A percentile compares a stretch with the other conserved stretches of the same genome.
These are phyloP conservation scores for Amanita pseudoporphyria DNA, from an alignment of 768 basidiomycete genomes.

Conservation along the genomic window DNA sequence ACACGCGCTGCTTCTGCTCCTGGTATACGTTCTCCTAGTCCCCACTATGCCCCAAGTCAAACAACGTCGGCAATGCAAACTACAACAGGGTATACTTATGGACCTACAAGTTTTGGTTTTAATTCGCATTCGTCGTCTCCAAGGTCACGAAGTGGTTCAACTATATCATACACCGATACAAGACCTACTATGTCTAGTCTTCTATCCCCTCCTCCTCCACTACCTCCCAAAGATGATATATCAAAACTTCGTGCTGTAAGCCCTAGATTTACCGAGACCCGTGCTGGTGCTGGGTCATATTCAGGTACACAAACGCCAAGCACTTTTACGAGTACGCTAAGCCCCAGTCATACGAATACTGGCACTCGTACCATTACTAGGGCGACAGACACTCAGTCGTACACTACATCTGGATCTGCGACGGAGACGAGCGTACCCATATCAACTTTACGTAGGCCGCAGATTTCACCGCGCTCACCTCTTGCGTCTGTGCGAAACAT, in stretches of 20 bases:
- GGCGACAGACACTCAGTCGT: slow-evolving; percentile 25
- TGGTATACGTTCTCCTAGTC: slow-evolving; percentile 28
- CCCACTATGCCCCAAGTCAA: slow-evolving; percentile 18
- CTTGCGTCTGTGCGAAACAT: slow-evolving; percentile 70
- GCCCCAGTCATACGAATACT: slow-evolving; percentile 21
- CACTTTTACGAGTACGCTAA: slow-evolving; percentile 30
- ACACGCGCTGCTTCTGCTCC: slow-evolving; percentile 46
- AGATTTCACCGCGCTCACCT: slow-evolving; percentile 61
- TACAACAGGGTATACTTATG: slow-evolving; percentile 22
- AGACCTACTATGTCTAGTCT: slow-evolving; percentile 14
- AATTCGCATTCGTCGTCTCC: slow-evolving; percentile 38
- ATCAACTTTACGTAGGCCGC: slow-evolving; percentile 50
- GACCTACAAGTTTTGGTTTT: slow-evolving; percentile 25
- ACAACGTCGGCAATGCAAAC: slow-evolving; percentile 17
- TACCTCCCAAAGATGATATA: slow-evolving; percentile 5
- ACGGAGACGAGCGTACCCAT: slow-evolving; percentile 38
- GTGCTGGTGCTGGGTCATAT: slow-evolving; percentile 18
- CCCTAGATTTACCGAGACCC: slow-evolving; percentile 11
- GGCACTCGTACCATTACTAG: slow-evolving; percentile 22
- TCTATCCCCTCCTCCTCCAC: slow-evolving; percentile 12
- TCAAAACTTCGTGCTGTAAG: slow-evolving; percentile 6
- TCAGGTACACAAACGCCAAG: slow-evolving; percentile 25
- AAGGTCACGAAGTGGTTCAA: slow-evolving; percentile 27
- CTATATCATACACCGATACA: slow-evolving; percentile 26
- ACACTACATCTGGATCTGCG: slow-evolving; percentile 18